phyloP scores from a whole-genome alignment of 768 basidiomycete genomes.

The Leccinum boreale region DNA sequence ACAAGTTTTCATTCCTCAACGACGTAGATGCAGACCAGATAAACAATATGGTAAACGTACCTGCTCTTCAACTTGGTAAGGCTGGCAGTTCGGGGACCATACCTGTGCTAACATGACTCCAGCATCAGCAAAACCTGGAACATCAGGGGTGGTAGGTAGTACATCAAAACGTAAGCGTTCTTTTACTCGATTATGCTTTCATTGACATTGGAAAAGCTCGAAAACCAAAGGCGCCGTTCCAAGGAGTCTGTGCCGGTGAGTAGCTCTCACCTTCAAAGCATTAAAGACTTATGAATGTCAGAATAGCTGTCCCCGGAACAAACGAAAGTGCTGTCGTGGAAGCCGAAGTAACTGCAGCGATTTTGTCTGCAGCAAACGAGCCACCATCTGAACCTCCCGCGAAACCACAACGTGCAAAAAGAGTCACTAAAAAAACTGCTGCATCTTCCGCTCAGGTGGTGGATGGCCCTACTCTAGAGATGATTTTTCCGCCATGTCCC shows the following conservation, averaged over 20 bases:
- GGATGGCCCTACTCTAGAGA: background rate
- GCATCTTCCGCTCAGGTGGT: background rate
- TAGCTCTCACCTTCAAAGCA: background rate
- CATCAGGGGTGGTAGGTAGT: background rate
- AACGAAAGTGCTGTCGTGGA: conserved; percentile 14
- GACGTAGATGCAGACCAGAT: conserved; percentile 7
- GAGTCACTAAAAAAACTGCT: conserved; percentile 2
- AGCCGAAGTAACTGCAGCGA: conserved; percentile 20
- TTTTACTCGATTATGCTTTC: background rate
- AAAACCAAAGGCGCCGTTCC: background rate
- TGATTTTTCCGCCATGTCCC: conserved; percentile 33
- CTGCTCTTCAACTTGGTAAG: conserved; percentile 11
- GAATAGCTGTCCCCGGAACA: conserved; percentile 21
- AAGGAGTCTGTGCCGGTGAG: conserved; percentile 16
- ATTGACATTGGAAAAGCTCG: conserved; percentile 10
- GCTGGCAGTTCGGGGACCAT: background rate
- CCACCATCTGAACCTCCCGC: conserved; percentile 5
- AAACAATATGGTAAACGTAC: background rate
- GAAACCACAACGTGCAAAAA: conserved; percentile 11
- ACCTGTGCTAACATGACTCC: conserved; percentile 1
- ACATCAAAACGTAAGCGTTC: conserved; percentile 9
- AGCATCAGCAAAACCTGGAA: background rate
- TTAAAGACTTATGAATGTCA: conserved; percentile 20
- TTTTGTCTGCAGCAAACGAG: conserved; percentile 8
- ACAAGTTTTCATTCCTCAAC: background rate